Percentiles rank a stretch among this genome's conserved stretches.
phyloP scores from a whole-genome alignment of 805 yeast genomes.

The Candida oleophila region DNA sequence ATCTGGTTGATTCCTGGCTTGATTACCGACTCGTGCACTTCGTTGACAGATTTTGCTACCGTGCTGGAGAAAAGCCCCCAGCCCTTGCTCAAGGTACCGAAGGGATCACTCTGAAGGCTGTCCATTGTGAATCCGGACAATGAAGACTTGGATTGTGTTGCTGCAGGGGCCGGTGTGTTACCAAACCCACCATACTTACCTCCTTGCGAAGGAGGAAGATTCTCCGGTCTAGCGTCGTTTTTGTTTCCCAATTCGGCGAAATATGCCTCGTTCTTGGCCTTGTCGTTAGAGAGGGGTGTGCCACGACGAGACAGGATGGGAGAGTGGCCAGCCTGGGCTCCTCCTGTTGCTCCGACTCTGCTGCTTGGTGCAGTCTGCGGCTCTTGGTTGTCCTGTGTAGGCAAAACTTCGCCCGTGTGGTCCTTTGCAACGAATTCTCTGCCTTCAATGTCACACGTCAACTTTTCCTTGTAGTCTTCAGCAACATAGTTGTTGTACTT shows the following conservation, averaged over 20 bases:
- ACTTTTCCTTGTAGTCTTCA: conserved; percentile 85
- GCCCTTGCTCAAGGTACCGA: conserved; percentile 88
- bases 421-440: conserved; percentile 65
- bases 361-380: not conserved
- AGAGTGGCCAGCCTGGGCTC: conserved; percentile 15
- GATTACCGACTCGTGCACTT: conserved; percentile 84
- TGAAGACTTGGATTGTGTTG: conserved; percentile 34
- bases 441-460: conserved; percentile 75
- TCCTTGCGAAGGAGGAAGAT: conserved; percentile 90
- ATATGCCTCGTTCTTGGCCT: conserved; percentile 72
- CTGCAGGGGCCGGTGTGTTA: conserved; percentile 59
- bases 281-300: conserved; percentile 36
- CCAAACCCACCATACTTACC: conserved; percentile 94
- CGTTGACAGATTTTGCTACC: conserved; percentile 77
- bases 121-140: conserved; percentile 61
- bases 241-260: conserved; percentile 76
- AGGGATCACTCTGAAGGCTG: conserved; percentile 76
- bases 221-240: conserved; percentile 71
- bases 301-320: conserved; percentile 42
- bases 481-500: conserved; percentile 91
- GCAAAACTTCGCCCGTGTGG: conserved; percentile 48
- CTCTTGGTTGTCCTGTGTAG: conserved; percentile 16
- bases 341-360: conserved; percentile 2
- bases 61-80: conserved; percentile 93
- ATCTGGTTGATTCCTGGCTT: conserved; percentile 87